Evolutionary conservation across 1,139 yeast genomes (phyloP).

Genomic region (Hanseniaspora sp.): DNA sequence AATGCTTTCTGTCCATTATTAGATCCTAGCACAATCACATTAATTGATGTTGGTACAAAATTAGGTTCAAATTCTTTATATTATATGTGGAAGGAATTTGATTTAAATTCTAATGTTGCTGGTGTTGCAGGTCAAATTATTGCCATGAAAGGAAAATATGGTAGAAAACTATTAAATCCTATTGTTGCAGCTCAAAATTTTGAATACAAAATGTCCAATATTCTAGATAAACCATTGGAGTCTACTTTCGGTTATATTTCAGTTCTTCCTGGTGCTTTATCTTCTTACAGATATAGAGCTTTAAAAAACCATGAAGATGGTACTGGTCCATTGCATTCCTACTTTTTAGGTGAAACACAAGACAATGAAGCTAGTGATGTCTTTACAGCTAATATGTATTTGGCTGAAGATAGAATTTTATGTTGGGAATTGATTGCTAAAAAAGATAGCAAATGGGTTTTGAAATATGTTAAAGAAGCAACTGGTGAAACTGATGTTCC

Average conservation of each 20-base stretch:
- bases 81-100: conserved; percentile 94
- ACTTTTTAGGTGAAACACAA: conserved; percentile 77
- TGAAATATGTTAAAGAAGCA: conserved; percentile 85
- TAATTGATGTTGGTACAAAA: conserved; percentile 86
- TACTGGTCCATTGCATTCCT: conserved; percentile 79
- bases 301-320: conserved; percentile 77
- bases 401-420: conserved; percentile 92
- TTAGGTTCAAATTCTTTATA: conserved; percentile 77
- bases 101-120: conserved; percentile 87
- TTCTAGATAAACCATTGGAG: conserved; percentile 88
- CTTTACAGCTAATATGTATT: conserved; percentile 91
- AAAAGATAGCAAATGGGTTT: conserved; percentile 74
- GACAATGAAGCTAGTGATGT: conserved; percentile 55
- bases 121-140: conserved; percentile 97
- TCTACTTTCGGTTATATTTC: conserved; percentile 86
- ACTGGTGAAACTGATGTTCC: conserved; percentile 98
- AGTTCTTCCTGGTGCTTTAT: conserved; percentile 90
- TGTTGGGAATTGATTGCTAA: conserved; percentile 97
- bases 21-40: conserved; percentile 75
- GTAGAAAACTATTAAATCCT: conserved; percentile 73
- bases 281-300: conserved; percentile 88
- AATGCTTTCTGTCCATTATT: conserved; percentile 83
- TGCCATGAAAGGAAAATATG: conserved; percentile 82
- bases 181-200: conserved; percentile 93
- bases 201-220: conserved; percentile 92